Conservation (phyloP, 345 rosid species). For the Viola odorata region DNA sequence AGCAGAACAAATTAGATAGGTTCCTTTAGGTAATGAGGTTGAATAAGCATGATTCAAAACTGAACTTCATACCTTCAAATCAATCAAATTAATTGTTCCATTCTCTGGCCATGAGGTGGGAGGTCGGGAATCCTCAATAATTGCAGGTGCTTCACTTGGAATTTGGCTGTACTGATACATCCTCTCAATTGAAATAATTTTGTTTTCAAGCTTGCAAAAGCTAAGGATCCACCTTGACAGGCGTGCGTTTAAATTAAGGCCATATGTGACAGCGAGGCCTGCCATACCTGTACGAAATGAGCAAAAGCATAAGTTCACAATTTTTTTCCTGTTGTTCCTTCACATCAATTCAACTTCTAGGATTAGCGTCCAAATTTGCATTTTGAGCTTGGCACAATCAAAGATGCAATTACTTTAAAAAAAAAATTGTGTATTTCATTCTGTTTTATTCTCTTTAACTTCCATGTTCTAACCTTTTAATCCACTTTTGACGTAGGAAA, state of each 20-base stretch:
- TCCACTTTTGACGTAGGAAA: no score
- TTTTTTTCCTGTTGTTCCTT: neutral
- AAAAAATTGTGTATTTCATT: no score
- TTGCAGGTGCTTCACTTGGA: conserved; percentile 61
- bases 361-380: no score
- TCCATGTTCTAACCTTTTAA: no score
- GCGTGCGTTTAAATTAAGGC: conserved; percentile 95
- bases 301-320: conserved; percentile 12
- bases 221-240: conserved; percentile 98
- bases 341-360: neutral
- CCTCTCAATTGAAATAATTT: conserved; percentile 93
- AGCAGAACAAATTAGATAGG: neutral
- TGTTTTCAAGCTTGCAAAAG: conserved; percentile 99
- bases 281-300: conserved; percentile 74
- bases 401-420: no score
- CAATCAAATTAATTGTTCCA: conserved; percentile 72
- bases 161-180: conserved; percentile 95
- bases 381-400: no score
- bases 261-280: conserved; percentile 98
- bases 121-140: conserved; percentile 62
- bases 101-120: conserved; percentile 84
- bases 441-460: no score
- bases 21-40: neutral
- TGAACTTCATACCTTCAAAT: conserved; percentile 61
- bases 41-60: neutral